Evolutionary conservation across 192 early-diverging fungal species (phyloP).

Genomic region (Rhizophagus sp.): DNA sequence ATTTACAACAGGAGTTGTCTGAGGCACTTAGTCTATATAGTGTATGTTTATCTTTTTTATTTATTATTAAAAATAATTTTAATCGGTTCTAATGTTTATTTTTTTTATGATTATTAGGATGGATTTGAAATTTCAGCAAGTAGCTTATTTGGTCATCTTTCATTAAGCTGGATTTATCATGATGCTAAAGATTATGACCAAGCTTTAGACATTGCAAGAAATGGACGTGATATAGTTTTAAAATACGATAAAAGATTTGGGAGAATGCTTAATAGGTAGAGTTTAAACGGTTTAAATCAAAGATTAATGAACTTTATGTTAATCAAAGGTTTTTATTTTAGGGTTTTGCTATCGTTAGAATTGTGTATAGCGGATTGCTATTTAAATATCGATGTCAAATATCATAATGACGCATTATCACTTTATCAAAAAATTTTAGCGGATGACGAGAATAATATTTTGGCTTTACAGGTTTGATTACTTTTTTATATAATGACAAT

Average conservation of each 20-base stretch:
- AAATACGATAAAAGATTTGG: constrained; percentile 37
- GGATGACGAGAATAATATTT: constrained; percentile 40
- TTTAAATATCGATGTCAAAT: constrained; percentile 54
- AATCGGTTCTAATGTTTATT: background rate
- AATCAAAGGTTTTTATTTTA: constrained; percentile 27
- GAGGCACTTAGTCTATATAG: constrained; percentile 40
- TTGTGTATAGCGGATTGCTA: constrained; percentile 63
- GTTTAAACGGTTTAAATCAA: background rate
- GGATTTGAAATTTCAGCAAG: constrained; percentile 43
- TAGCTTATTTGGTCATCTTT: constrained; percentile 50
- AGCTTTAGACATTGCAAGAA: constrained; percentile 54
- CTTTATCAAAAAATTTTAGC: constrained; percentile 58
- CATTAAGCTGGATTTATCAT: constrained; percentile 51
- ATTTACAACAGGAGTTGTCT: constrained; percentile 33
- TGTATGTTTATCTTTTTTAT: constrained; percentile 27
- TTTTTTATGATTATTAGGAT: constrained; percentile 35
- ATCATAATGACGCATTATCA: constrained; percentile 52
- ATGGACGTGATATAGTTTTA: constrained; percentile 39
- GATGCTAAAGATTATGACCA: constrained; percentile 49
- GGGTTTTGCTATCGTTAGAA: constrained; percentile 54
- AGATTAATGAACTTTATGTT: background rate
- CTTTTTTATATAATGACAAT: background rate
- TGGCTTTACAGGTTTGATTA: constrained; percentile 46
- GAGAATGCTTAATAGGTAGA: constrained; percentile 40
- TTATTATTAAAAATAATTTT: background rate